A percentile compares a stretch with the other conserved stretches of the same genome.
Evolutionary conservation across 257 asterid species (phyloP).

Genomic region (Primulina eburnea): DNA sequence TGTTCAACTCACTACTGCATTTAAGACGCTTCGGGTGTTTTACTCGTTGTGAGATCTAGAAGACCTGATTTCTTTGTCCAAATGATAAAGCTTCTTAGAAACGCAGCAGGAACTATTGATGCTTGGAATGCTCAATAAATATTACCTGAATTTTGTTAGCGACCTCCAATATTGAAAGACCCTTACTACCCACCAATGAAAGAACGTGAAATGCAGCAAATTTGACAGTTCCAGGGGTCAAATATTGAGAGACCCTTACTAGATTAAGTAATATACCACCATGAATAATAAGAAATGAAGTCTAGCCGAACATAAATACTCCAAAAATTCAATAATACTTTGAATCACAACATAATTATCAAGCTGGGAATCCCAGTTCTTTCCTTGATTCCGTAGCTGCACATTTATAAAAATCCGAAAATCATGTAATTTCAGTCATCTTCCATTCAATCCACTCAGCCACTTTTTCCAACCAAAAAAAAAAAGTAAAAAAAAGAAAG

Average conservation of each 20-base stretch:
- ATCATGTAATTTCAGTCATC: conserved; percentile 45
- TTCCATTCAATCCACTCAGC: neutral
- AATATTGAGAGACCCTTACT: conserved; percentile 55
- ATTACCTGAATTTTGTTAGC: conserved; percentile 89
- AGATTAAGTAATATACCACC: neutral
- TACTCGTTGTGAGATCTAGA: conserved; percentile 88
- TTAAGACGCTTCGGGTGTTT: conserved; percentile 97
- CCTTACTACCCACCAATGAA: conserved; percentile 80
- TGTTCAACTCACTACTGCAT: no score
- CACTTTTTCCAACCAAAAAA: no score
- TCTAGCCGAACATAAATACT: neutral
- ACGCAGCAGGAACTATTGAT: conserved; percentile 19
- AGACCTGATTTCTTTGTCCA: conserved; percentile 77
- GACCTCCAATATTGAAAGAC: conserved; percentile 74
- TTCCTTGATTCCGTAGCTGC: conserved; percentile 43
- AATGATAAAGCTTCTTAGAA: conserved; percentile 24
- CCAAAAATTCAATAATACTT: neutral
- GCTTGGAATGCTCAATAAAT: conserved; percentile 11
- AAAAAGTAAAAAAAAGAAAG: no score
- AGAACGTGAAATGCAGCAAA: conserved; percentile 89
- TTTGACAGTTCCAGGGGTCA: conserved; percentile 98
- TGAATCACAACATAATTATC: neutral
- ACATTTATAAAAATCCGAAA: conserved; percentile 49
- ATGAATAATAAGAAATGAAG: neutral
- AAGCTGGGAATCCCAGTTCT: conserved; percentile 19